Evolutionary conservation across 306 rosid species (phyloP).

Genomic region (Corylus avellana): DNA sequence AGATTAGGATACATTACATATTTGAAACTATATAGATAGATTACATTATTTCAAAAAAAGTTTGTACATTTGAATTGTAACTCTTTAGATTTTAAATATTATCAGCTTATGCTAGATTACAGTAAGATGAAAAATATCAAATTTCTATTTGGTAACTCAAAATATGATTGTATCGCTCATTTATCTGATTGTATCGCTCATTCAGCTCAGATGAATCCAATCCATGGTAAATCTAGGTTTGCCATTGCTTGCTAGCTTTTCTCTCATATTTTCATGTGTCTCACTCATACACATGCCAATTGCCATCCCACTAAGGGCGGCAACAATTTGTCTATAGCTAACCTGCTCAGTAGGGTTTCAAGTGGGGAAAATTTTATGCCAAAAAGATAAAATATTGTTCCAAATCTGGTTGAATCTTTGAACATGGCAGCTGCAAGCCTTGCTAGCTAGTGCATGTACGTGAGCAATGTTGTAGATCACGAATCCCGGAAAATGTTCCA

Average conservation of each 20-base stretch:
- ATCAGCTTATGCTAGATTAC: too few species aligned
- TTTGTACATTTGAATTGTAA: too few species aligned
- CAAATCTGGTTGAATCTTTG: slow-evolving; percentile 18
- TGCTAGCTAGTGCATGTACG: background rate
- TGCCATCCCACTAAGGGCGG: slow-evolving; percentile 7
- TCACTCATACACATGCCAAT: slow-evolving; percentile 18
- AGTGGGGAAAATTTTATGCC: slow-evolving; percentile 14
- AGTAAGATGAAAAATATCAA: too few species aligned
- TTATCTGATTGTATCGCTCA: too few species aligned
- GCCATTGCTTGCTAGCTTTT: slow-evolving; percentile 11
- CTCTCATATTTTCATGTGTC: slow-evolving; percentile 5
- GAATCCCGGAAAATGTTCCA: slow-evolving; percentile 22
- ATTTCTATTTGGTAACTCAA: too few species aligned
- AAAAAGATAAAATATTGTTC: background rate
- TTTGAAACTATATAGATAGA: too few species aligned
- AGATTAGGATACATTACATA: too few species aligned
- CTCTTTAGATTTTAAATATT: too few species aligned
- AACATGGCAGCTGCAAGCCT: slow-evolving; percentile 11
- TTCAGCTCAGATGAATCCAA: background rate
- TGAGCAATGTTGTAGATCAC: slow-evolving; percentile 3
- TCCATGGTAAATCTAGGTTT: background rate
- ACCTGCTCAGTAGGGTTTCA: background rate
- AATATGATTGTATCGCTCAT: too few species aligned
- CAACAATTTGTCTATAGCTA: slow-evolving; percentile 1
- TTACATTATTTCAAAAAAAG: too few species aligned